Base-by-base conservation (phyloP, 2,329 filamentous ascomycete genomes). In the Pseudofabraea citricarpa region DNA sequence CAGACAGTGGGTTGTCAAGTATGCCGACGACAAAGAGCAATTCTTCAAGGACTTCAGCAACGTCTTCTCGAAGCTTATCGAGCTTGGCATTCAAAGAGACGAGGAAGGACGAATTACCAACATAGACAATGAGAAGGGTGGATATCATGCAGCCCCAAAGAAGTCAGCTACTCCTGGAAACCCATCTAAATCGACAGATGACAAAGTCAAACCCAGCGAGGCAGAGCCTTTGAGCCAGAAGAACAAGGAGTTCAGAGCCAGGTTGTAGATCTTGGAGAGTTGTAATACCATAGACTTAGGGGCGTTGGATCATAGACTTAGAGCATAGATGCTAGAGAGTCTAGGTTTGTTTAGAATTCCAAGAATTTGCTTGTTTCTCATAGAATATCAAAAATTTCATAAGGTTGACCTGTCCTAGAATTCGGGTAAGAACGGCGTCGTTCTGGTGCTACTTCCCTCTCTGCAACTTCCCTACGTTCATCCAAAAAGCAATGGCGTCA, bases 11-110 rank as follows among this genome's bases (percentile, higher is more conserved):
- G 79, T 83, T 10, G 66, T 78, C 58, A 56, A 66, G 47, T 83
- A 83, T 55, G 77, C 78, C 4, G 64, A 71, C 39, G 77, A 83
- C 54, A 80, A 80, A 60, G 77, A 81, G 0, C 48, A 70, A 35
- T 83, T 83, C 65, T 83, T 81, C 53, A 68, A 69, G 36, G 71
- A 83, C 56, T 83, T 83, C 54, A 57, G 69, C 12, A 69, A 69
- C 45, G 79, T 70, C 1, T 83, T 83, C 58, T 71, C 67, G 9
- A 81, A 81, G 62, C 54, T 83, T 58, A 55, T 83, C 40, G 79
- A 83, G 61, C 59, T 83, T 49, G 79, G 79, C 0, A 79, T 83
- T 44, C 54, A 61, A 38, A 67, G 79, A 31, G 78, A 83, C 54
- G 70, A 57, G 8, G 56, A 66, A 6, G 79, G 75, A 0, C 66